These are phyloP conservation scores for Eremothecium sinecaudum DNA, from an alignment of 1,139 yeast species.

Conservation along the genomic window DNA sequence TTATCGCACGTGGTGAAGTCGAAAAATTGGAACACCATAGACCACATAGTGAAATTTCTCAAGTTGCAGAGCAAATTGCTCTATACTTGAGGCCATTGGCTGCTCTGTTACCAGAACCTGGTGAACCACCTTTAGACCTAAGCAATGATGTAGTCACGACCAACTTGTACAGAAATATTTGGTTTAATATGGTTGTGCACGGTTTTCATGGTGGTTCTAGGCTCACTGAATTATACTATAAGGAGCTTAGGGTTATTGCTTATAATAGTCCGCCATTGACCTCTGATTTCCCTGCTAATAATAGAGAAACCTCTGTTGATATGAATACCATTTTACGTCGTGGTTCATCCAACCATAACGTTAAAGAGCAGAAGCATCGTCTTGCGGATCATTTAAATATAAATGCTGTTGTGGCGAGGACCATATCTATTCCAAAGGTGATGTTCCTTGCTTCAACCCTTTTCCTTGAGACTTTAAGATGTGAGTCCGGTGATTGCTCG, in stretches of 20 bases:
- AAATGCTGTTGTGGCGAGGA: conserved; percentile 31
- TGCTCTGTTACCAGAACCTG: conserved; percentile 52
- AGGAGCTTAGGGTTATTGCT: conserved; percentile 62
- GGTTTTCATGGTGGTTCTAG: conserved; percentile 65
- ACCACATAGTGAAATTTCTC: conserved; percentile 67
- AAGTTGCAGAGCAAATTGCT: conserved; percentile 68
- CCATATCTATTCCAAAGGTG: conserved; percentile 63
- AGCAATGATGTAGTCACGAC: conserved; percentile 26
- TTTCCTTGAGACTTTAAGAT: conserved; percentile 69
- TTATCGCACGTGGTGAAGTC: conserved; percentile 75
- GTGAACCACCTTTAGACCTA: conserved; percentile 36
- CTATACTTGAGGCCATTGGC: conserved; percentile 68
- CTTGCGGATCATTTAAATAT: conserved; percentile 28
- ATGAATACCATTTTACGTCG: conserved; percentile 84
- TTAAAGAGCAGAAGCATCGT: conserved; percentile 65
- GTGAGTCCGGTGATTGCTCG: conserved; percentile 73
- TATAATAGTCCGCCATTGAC: conserved; percentile 88
- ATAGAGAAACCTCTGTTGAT: conserved; percentile 86
- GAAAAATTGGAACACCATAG: conserved; percentile 73
- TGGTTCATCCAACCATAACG: conserved; percentile 77
- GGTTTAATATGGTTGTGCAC: conserved; percentile 92
- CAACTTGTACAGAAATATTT: conserved; percentile 66
- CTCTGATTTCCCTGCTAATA: conserved; percentile 73
- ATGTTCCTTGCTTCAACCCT: conserved; percentile 84
- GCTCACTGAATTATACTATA: conserved; percentile 39